Percentiles rank a stretch among this genome's conserved stretches.
Conservation (phyloP, 192 early-diverging fungal genomes). For the Irineochytrium annulatum region DNA sequence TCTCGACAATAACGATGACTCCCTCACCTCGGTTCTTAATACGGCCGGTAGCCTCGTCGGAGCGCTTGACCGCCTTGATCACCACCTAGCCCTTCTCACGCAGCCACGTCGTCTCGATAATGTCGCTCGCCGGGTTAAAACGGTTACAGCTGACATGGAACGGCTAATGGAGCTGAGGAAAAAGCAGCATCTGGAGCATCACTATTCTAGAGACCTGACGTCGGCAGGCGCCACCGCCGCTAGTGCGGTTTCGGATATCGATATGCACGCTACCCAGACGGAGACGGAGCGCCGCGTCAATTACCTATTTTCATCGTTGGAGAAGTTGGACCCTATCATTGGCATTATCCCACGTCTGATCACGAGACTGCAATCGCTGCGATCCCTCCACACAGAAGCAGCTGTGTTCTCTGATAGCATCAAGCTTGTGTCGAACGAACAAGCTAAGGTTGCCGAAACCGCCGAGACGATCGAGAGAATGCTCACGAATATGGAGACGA, state of each 20-base stretch:
- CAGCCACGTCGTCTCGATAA: slow-evolving; percentile 72
- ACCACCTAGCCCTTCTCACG: slow-evolving; percentile 61
- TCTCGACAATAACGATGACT: slow-evolving; percentile 35
- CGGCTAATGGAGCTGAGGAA: slow-evolving; percentile 59
- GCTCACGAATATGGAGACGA: slow-evolving; percentile 20
- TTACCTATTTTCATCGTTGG: slow-evolving; percentile 63
- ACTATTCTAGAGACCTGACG: not conserved
- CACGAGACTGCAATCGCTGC: slow-evolving; percentile 70
- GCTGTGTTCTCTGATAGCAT: slow-evolving; percentile 72
- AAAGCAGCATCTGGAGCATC: slow-evolving; percentile 38
- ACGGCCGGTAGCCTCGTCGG: slow-evolving; percentile 40
- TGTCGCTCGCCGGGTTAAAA: slow-evolving; percentile 57
- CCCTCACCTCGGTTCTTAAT: slow-evolving; percentile 27
- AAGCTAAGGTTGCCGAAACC: slow-evolving; percentile 63
- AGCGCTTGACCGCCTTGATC: slow-evolving; percentile 64
- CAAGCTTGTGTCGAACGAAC: slow-evolving; percentile 66
- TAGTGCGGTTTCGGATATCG: slow-evolving; percentile 9
- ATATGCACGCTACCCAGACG: slow-evolving; percentile 23
- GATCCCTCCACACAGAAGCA: slow-evolving; percentile 77
- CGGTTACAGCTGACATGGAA: slow-evolving; percentile 61
- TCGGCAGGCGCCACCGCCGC: slow-evolving; percentile 21
- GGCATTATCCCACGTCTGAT: slow-evolving; percentile 75
- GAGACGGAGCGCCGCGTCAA: slow-evolving; percentile 51
- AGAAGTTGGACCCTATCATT: slow-evolving; percentile 74
- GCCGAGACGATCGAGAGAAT: slow-evolving; percentile 54